These are phyloP conservation scores for Sanghuangporus weigelae DNA, from an alignment of 1,284 basidiomycete genomes.

Conservation along the genomic window DNA sequence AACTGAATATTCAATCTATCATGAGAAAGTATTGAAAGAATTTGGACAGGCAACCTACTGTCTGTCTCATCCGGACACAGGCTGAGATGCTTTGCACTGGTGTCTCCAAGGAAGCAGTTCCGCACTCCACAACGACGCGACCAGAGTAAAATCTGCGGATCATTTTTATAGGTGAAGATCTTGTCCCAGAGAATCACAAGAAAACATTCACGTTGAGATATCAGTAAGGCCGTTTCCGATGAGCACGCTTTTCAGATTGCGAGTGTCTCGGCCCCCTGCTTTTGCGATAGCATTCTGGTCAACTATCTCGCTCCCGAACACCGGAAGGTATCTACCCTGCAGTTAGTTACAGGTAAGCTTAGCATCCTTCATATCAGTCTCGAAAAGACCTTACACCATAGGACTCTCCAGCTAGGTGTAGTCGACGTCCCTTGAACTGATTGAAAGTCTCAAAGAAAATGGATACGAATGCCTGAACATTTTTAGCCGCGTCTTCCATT, in stretches of 20 bases:
- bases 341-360: background rate
- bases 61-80: conserved; percentile 57
- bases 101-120: conserved; percentile 44
- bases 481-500: conserved; percentile 68
- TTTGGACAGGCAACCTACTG: conserved; percentile 32
- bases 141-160: conserved; percentile 47
- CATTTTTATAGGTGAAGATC: background rate
- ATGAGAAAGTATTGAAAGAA: background rate
- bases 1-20: conserved; percentile 33
- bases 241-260: conserved; percentile 65
- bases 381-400: conserved; percentile 42
- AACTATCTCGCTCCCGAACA: conserved; percentile 75
- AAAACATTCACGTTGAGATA: conserved; percentile 43
- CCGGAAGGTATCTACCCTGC: conserved; percentile 75
- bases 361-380: background rate
- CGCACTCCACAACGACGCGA: conserved; percentile 59
- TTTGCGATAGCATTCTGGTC: conserved; percentile 63
- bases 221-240: conserved; percentile 65
- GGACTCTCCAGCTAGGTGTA: conserved; percentile 70
- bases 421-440: conserved; percentile 56
- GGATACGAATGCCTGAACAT: conserved; percentile 65
- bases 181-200: background rate
- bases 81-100: conserved; percentile 53
- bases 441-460: conserved; percentile 74
- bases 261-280: conserved; percentile 47